phyloP scores from a whole-genome alignment of 371 early-diverging fungal genomes.

The Circinella minor region DNA sequence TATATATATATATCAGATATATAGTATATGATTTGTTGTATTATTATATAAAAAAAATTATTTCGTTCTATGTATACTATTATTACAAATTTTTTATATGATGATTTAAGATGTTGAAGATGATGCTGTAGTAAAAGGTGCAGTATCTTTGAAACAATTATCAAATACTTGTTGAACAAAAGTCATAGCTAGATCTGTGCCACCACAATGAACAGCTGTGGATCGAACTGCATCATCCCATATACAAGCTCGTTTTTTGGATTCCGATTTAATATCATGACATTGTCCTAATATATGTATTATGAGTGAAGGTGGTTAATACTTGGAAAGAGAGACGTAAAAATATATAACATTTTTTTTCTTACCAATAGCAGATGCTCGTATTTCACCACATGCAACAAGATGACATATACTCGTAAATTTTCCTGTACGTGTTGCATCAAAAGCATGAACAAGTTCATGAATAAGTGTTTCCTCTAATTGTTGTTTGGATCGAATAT shows the following conservation, averaged over 20 bases:
- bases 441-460: slow-evolving; percentile 55
- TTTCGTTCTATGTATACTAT: no score
- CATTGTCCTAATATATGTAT: slow-evolving; percentile 40
- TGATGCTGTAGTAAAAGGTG: slow-evolving; percentile 29
- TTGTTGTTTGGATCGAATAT: slow-evolving; percentile 39
- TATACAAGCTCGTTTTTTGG: slow-evolving; percentile 34
- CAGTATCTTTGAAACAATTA: slow-evolving; percentile 39
- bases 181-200: slow-evolving; percentile 19
- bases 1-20: neutral
- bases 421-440: slow-evolving; percentile 39
- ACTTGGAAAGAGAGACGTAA: no score
- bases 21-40: no score
- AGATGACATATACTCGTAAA: slow-evolving; percentile 46
- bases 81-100: no score
- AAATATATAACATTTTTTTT: no score
- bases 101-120: no score
- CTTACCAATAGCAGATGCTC: slow-evolving; percentile 47
- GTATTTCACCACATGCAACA: slow-evolving; percentile 53
- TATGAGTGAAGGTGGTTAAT: neutral
- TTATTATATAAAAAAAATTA: no score
- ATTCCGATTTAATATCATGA: slow-evolving; percentile 26
- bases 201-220: slow-evolving; percentile 42
- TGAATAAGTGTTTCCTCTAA: slow-evolving; percentile 50
- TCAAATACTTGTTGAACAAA: slow-evolving; percentile 45
- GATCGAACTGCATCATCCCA: slow-evolving; percentile 45